phyloP scores from a whole-genome alignment of 2,329 filamentous ascomycete species.

The Monosporascus sp. region DNA sequence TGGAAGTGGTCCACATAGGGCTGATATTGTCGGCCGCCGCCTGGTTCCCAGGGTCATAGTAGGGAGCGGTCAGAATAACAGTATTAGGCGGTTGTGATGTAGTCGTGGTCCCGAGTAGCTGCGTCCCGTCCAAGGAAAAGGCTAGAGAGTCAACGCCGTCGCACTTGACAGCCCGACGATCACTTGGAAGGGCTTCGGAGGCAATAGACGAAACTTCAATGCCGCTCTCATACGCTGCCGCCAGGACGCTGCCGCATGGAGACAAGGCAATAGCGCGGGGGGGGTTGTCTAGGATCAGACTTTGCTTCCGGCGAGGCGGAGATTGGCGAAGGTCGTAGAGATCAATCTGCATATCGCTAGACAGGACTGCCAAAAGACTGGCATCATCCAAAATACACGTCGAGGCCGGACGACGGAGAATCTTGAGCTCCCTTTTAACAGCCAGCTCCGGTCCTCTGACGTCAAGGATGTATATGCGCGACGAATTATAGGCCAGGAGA shows the following conservation, averaged over 20 bases:
- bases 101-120: slow-evolving; percentile 70
- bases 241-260: slow-evolving; percentile 74
- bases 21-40: slow-evolving; percentile 63
- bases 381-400: slow-evolving; percentile 78
- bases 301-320: slow-evolving; percentile 66
- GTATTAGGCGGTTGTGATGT: slow-evolving; percentile 61
- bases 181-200: slow-evolving; percentile 56
- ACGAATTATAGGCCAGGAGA: slow-evolving; percentile 78
- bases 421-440: slow-evolving; percentile 74
- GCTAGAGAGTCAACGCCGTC: slow-evolving; percentile 67
- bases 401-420: slow-evolving; percentile 67
- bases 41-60: slow-evolving; percentile 67
- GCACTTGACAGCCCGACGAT: slow-evolving; percentile 73
- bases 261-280: slow-evolving; percentile 76
- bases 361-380: slow-evolving; percentile 70
- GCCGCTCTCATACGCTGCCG: slow-evolving; percentile 80
- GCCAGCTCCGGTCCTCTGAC: slow-evolving; percentile 52
- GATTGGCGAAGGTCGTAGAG: slow-evolving; percentile 66
- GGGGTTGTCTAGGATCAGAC: slow-evolving; percentile 71
- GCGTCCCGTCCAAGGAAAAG: slow-evolving; percentile 73
- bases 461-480: slow-evolving; percentile 75
- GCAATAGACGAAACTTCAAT: slow-evolving; percentile 80
- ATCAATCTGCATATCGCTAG: slow-evolving; percentile 78
- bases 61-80: slow-evolving; percentile 73
- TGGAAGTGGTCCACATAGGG: slow-evolving; percentile 79